phyloP scores from a whole-genome alignment of 202 grass and related monocot genomes.

The Schoenoplectus triqueter region DNA sequence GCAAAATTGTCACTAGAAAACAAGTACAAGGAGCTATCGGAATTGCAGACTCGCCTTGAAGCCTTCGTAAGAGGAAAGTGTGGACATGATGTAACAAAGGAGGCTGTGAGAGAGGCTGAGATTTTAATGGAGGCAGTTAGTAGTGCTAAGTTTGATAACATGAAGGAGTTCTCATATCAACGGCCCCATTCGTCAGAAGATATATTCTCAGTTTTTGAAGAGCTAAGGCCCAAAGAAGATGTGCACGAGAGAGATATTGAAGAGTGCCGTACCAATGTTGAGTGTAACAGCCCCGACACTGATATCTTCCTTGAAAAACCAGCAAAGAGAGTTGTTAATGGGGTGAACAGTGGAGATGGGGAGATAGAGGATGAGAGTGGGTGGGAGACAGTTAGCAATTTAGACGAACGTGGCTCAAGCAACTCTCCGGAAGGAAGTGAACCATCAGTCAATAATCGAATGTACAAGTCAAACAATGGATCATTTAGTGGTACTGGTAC shows the following conservation, averaged over 20 bases:
- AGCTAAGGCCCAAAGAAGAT: conserved; percentile 70
- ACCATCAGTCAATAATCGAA: conserved; percentile 65
- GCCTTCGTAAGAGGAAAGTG: conserved; percentile 51
- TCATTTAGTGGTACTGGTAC: conserved; percentile 60
- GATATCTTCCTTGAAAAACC: conserved; percentile 68
- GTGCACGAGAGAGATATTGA: conserved; percentile 62
- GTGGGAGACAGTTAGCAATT: conserved; percentile 82
- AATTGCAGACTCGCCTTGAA: conserved; percentile 61
- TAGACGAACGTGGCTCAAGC: conserved; percentile 71
- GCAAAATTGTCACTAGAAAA: conserved; percentile 79
- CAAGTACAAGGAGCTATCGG: conserved; percentile 73
- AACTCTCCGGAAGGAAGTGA: conserved; percentile 76
- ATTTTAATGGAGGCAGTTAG: conserved; percentile 60
- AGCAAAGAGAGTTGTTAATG: conserved; percentile 46
- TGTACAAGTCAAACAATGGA: conserved; percentile 48
- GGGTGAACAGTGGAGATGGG: conserved; percentile 49
- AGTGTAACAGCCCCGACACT: conserved; percentile 59
- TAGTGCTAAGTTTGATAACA: conserved; percentile 54
- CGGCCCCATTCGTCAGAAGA: conserved; percentile 74
- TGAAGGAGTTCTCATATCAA: conserved; percentile 74
- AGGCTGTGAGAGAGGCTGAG: conserved; percentile 59
- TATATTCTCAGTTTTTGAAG: conserved; percentile 86
- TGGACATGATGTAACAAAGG: conserved; percentile 41
- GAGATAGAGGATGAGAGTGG: conserved; percentile 76
- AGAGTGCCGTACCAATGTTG: conserved; percentile 44